Evolutionary conservation across 2,329 filamentous ascomycete species (phyloP), one percentile per base, ranked within the genome.

Genomic region (Amylocarpus encephaloides): DNA sequence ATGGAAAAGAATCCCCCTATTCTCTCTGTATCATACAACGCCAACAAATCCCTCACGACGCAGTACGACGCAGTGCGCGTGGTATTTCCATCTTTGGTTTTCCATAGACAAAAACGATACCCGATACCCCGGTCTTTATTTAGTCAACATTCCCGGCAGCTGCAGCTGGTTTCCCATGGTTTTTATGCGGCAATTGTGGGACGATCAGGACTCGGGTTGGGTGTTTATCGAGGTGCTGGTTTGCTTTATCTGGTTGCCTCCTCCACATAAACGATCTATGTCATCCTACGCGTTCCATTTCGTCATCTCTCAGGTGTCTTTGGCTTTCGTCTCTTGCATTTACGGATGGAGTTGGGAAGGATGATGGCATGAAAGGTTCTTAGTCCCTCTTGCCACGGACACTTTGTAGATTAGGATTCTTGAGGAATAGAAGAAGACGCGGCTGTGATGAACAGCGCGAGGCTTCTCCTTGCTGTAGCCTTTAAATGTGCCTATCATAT

Each of bases 31-130:
- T 49, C 58, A 60, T 58, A 58, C 55, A 48, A 55, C 50, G 46
- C 51, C 59, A 51, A 59, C 51, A 52, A 48, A 54, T 56, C 47
- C 53, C 46, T 50, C 51, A 59, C 50, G 52, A 54, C 42, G 51
- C 49, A 49, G 51, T 33, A 59, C 50, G 52, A 54, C 42, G 51
- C 49, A 49, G 51, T 33, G 53, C 48, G 58, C 51, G 56, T 53
- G 54, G 54, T 54, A 45, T 55, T 60, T 57, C 59, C 42, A 56
- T 58, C 48, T 61, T 60, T 58, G 58, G 61, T 64, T 64, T 62
- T 62, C 57, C 60, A 64, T 64, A 64, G 59, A 65, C 56, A 54
- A 48, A 26, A 62, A 57, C 60, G 63, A 65, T 66, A 65, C 63
- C 63, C 22, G 22, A 26, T 26, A 26, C 7, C 7, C 22, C 62